Conservation (phyloP, 192 early-diverging fungal species). For the Dispira simplex region DNA sequence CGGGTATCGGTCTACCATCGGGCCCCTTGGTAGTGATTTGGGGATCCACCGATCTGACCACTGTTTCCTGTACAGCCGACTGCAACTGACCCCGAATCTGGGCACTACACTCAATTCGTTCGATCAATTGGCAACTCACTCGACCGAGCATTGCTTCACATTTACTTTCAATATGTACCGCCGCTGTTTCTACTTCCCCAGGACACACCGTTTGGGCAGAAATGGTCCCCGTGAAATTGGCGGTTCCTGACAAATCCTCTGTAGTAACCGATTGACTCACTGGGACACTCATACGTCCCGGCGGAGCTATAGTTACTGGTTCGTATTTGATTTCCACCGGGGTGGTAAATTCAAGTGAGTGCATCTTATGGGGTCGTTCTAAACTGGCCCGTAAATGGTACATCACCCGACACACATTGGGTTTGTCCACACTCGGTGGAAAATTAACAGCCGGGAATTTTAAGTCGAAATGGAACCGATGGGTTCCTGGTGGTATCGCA, state of each 20-base stretch:
- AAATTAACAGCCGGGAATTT: conserved; percentile 6
- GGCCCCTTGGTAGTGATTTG: background rate
- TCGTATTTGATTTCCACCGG: background rate
- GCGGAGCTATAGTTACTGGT: background rate
- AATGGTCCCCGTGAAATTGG: conserved; percentile 8
- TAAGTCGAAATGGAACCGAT: conserved; percentile 7
- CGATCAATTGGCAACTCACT: background rate
- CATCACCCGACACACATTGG: background rate
- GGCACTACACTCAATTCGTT: conserved; percentile 2
- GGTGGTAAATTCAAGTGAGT: background rate
- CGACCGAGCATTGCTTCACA: background rate
- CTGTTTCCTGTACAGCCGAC: background rate
- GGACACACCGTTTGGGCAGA: background rate
- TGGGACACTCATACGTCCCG: too few relatives aligned
- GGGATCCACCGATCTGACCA: background rate
- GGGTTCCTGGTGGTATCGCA: conserved; percentile 10
- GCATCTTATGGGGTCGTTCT: conserved; percentile 1
- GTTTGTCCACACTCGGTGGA: conserved; percentile 4
- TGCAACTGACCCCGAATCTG: conserved; percentile 7
- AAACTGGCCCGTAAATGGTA: background rate
- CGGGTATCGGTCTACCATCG: background rate
- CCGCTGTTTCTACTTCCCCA: conserved; percentile 4
- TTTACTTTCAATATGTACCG: background rate
- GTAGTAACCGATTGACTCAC: background rate
- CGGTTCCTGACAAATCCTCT: background rate